Evolutionary conservation across 305 asterid genomes (phyloP).

Genomic region (Rubia peregrina): DNA sequence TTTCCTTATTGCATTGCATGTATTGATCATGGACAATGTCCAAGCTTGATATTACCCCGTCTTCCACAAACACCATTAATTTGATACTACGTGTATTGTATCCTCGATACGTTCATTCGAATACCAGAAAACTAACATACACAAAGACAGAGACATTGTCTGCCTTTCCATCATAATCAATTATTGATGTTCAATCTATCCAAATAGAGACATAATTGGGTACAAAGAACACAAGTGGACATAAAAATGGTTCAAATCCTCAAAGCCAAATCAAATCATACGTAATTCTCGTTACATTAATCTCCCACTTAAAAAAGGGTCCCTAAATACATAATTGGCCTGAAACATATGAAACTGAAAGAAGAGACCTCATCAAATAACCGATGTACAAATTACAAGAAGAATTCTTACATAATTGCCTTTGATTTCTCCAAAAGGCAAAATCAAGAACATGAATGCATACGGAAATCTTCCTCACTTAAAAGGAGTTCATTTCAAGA

Average conservation of each 20-base stretch:
- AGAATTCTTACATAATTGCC: background rate
- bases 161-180: slow-evolving; percentile 1
- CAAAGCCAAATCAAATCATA: background rate
- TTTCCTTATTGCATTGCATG: too few species aligned
- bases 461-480: background rate
- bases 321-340: background rate
- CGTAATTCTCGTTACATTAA: slow-evolving; percentile 13
- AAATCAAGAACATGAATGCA: too few species aligned
- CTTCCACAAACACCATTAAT: background rate
- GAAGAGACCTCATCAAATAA: background rate
- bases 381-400: background rate
- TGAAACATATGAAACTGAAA: background rate
- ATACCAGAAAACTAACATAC: background rate
- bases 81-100: background rate
- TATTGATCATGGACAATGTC: background rate
- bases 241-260: background rate
- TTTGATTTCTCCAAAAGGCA: too few species aligned
- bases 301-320: slow-evolving; percentile 23
- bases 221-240: background rate
- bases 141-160: background rate
- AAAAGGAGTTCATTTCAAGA: background rate
- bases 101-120: background rate
- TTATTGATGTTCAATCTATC: background rate
- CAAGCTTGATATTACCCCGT: background rate
- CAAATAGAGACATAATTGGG: background rate